Evolutionary conservation across 441 rosid genomes (phyloP).

Genomic region (Gossypium armourianum): DNA sequence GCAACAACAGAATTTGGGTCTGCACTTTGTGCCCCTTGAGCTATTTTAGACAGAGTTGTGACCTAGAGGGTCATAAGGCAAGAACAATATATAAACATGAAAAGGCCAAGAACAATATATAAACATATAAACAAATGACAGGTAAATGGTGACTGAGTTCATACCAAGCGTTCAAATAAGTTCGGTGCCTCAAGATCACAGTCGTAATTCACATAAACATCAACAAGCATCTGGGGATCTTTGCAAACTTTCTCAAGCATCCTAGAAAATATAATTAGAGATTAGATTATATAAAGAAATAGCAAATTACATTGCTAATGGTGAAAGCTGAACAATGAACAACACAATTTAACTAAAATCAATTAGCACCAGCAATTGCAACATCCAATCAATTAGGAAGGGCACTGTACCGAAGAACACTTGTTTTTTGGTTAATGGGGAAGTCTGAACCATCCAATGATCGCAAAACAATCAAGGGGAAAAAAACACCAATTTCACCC

Average conservation of each 20-base stretch:
- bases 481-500: constrained; percentile 97
- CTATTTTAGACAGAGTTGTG: constrained; percentile 72
- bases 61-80: constrained; percentile 43
- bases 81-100: constrained; percentile 12
- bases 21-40: constrained; percentile 81
- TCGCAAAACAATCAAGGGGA: constrained; percentile 85
- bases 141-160: constrained; percentile 15
- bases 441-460: constrained; percentile 74
- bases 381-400: constrained; percentile 20
- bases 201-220: constrained; percentile 92
- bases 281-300: not conserved
- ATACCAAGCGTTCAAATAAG: constrained; percentile 96
- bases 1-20: constrained; percentile 71
- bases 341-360: constrained; percentile 13
- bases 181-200: constrained; percentile 98
- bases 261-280: constrained; percentile 31
- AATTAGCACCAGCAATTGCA: constrained; percentile 18
- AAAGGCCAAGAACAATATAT: constrained; percentile 8
- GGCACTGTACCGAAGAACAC: constrained; percentile 71
- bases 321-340: constrained; percentile 11
- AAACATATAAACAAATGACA: constrained; percentile 4
- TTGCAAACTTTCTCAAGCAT: constrained; percentile 92
- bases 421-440: constrained; percentile 67
- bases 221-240: constrained; percentile 98
- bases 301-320: not conserved